Conservation (phyloP, 768 basidiomycete species). For the Hemileccinum rubropunctum region DNA sequence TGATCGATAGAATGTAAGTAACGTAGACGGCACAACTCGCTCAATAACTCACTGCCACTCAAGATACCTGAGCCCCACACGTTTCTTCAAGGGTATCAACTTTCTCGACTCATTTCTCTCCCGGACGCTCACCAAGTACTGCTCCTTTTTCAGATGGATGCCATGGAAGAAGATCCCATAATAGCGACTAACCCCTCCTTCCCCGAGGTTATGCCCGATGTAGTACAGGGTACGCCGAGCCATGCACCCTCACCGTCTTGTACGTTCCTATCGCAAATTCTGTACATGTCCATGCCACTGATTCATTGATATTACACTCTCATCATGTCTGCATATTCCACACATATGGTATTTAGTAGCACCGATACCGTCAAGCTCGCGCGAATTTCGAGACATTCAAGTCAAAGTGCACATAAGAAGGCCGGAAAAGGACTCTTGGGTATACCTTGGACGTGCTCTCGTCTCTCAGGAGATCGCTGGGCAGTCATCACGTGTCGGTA, state of each 20-base stretch:
- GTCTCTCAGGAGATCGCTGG: constrained; percentile 74
- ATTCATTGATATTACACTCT: background rate
- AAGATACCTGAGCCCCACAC: constrained; percentile 20
- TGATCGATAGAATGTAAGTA: constrained; percentile 6
- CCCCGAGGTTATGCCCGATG: constrained; percentile 18
- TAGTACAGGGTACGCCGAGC: constrained; percentile 12
- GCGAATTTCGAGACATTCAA: constrained; percentile 74
- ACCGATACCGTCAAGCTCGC: constrained; percentile 29
- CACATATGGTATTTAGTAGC: constrained; percentile 15
- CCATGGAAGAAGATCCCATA: constrained; percentile 34
- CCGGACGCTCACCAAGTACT: background rate
- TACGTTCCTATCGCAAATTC: constrained; percentile 12
- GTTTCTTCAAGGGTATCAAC: constrained; percentile 6
- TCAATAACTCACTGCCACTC: constrained; percentile 20
- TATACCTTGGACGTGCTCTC: constrained; percentile 74
- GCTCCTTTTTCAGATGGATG: constrained; percentile 25
- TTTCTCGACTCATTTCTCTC: background rate
- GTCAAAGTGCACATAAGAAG: constrained; percentile 83
- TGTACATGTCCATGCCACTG: constrained; percentile 5
- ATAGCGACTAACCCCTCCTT: constrained; percentile 21
- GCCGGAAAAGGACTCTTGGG: constrained; percentile 78
- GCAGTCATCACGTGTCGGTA: constrained; percentile 80
- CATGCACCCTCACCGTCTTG: constrained; percentile 16
- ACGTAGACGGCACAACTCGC: constrained; percentile 1
- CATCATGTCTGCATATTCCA: background rate